These are phyloP conservation scores for Talaromyces wortmannii DNA, from an alignment of 495 filamentous ascomycete genomes.

Conservation along the genomic window DNA sequence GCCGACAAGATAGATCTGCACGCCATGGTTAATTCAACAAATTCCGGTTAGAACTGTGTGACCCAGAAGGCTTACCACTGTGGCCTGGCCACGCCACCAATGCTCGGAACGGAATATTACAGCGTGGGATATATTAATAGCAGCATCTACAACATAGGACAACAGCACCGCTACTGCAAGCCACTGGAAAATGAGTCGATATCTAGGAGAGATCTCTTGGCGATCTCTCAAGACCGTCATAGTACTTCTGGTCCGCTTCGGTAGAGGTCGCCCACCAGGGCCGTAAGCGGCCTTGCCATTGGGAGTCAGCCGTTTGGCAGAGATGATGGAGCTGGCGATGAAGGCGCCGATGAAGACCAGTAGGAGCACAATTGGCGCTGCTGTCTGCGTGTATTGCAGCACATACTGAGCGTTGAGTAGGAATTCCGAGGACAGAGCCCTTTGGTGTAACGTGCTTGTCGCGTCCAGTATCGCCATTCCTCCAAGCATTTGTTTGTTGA, in stretches of 20 bases:
- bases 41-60: neutral
- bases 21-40: neutral
- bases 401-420: slow-evolving; percentile 29
- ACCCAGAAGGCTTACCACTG: slow-evolving; percentile 57
- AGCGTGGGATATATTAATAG: slow-evolving; percentile 71
- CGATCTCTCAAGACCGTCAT: slow-evolving; percentile 20
- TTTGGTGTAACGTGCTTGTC: neutral
- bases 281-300: slow-evolving; percentile 37
- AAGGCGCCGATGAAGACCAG: slow-evolving; percentile 62
- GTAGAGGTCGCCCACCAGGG: slow-evolving; percentile 77
- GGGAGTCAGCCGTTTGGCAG: slow-evolving; percentile 36
- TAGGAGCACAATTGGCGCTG: slow-evolving; percentile 61
- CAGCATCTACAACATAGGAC: slow-evolving; percentile 68
- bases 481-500: neutral
- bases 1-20: slow-evolving; percentile 72
- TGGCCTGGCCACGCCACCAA: slow-evolving; percentile 89
- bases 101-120: slow-evolving; percentile 54
- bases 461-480: slow-evolving; percentile 4
- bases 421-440: neutral
- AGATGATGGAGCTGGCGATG: slow-evolving; percentile 52
- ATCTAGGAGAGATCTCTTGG: slow-evolving; percentile 48
- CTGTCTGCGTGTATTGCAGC: slow-evolving; percentile 47
- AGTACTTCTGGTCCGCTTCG: slow-evolving; percentile 42
- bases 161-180: slow-evolving; percentile 58
- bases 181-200: slow-evolving; percentile 67